Base-by-base conservation (phyloP, 148 eudicot species). In the Spergularia marina region DNA sequence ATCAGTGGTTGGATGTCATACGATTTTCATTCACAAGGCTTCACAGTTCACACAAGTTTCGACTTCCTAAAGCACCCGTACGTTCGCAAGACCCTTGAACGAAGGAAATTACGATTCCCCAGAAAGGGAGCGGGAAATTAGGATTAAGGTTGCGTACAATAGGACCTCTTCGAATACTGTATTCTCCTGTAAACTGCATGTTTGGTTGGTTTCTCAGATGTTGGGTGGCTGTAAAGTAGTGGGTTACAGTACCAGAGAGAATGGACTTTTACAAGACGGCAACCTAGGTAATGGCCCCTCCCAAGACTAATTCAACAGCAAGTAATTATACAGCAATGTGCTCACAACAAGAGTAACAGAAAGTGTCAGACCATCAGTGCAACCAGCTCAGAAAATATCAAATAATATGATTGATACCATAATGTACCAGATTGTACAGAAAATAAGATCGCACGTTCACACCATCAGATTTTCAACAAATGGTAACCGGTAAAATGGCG, bases 281-380 rank as follows among this genome's bases (percentile, higher is more conserved):
- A 52, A 55, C 63, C 58, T 9, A 47, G 34, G 34, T 12, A 47
- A 12, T 21, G 72, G 56, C 14, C 72, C 72, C 55, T 10, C 12
- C 15, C 15, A 70, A 71, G 53, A 71, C 74, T 14, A 16, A 51
- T 53, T 36, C 61, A 75, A 75, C 71, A 65, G 71, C 77, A 64
- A 64, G 47, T 64, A 36, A 64, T 64, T 64, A 64, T 64, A 39
- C 68, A 30, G 49, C 68, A 64, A 64, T 64, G 68, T 64, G 68
- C 9, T 64, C 49, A 64, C 47, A 34, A 15, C 68, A 64, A 61
- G 3, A 57, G 20, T 12, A 57, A 57, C 61, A 9, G n/a, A 18
- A 57, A 17, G 25, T 57, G 61, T 57, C 61, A 57, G 61, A 57
- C 7, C 61, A n/a, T 57, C 2, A 18, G 61, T 18, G 10, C 36